Evolutionary conservation across 371 early-diverging fungal species (phyloP), one percentile per base, ranked within the genome.

Genomic region (Mucor plumbeus): DNA sequence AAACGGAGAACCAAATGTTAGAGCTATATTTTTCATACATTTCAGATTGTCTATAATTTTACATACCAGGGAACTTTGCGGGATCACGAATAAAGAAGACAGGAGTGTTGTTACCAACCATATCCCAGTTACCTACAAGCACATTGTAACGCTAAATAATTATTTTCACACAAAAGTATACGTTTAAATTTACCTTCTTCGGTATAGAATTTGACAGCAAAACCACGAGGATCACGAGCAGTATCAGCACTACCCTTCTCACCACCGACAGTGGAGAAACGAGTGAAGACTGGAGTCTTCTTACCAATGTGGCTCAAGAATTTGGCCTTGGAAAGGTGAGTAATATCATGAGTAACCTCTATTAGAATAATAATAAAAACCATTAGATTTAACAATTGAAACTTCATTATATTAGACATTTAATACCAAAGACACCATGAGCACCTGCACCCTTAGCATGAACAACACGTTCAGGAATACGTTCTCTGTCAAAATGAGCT

Each of bases 401-500:
- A 26, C n/a, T 26, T 3, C 26, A 26, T 26, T 26, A 26, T 26
- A 38, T 7, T 11, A 4, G 4, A 7, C 7, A 38, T 38, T 38
- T 11, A 63, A 53, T 78, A 86, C 87, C 89, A 79, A 94, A 92
- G 76, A 87, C 82, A 56, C 94, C 94, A 39, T 82, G 82, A 21
- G 84, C 85, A 56, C 77, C 86, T n/a, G 74, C 66, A 39, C 85
- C 86, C 36, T 76, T 66, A 3, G 85, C 85, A 63, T 85, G 82
- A 21, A 83, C 84, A 47, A 77, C 81, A 58, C 81, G 63, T 59
- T 86, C 83, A 48, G 85, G 81, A 55, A 90, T 88, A 65, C 94
- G 88, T 75, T 94, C 94, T 65, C 90, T 90, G 82, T 93, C 92
- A 85, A 94, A 94, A 79, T 91, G 94, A 68, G 90, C 81, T 71